Conservation (phyloP, 2,329 filamentous ascomycete species). For the Mollisia scopiformis region DNA sequence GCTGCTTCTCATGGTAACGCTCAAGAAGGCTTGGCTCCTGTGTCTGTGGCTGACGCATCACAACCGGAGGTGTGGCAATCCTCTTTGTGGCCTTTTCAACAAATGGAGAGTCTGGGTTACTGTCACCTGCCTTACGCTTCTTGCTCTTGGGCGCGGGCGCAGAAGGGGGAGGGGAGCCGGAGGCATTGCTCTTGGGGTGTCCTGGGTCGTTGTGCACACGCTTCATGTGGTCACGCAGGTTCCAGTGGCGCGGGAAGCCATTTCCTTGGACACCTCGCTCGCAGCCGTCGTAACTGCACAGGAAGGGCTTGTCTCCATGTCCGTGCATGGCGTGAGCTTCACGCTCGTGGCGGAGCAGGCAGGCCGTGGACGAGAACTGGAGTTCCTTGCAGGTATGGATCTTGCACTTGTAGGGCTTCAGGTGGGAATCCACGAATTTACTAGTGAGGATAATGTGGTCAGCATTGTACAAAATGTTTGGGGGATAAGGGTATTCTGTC, state of each 20-base stretch:
- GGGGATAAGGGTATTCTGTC: conserved; percentile 36
- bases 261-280: conserved; percentile 81
- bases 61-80: conserved; percentile 27
- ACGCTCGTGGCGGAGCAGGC: conserved; percentile 90
- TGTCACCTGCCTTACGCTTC: conserved; percentile 36
- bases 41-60: conserved; percentile 24
- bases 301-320: conserved; percentile 88
- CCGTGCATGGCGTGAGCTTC: conserved; percentile 96
- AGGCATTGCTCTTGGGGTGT: conserved; percentile 30
- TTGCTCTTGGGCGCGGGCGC: conserved; percentile 21
- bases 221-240: conserved; percentile 96
- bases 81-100: conserved; percentile 32
- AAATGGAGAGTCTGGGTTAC: conserved; percentile 19
- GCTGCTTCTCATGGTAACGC: conserved; percentile 32
- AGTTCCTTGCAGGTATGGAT: conserved; percentile 79
- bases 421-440: conserved; percentile 95
- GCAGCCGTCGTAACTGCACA: conserved; percentile 86
- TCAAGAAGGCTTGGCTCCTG: conserved; percentile 33
- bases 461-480: conserved; percentile 23
- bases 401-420: conserved; percentile 97
- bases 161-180: conserved; percentile 32
- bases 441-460: conserved; percentile 48
- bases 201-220: conserved; percentile 71
- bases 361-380: conserved; percentile 93
- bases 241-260: conserved; percentile 94